These are phyloP conservation scores for Vairimorpha necatrix DNA, from an alignment of 371 early-diverging fungal species.

Conservation along the genomic window DNA sequence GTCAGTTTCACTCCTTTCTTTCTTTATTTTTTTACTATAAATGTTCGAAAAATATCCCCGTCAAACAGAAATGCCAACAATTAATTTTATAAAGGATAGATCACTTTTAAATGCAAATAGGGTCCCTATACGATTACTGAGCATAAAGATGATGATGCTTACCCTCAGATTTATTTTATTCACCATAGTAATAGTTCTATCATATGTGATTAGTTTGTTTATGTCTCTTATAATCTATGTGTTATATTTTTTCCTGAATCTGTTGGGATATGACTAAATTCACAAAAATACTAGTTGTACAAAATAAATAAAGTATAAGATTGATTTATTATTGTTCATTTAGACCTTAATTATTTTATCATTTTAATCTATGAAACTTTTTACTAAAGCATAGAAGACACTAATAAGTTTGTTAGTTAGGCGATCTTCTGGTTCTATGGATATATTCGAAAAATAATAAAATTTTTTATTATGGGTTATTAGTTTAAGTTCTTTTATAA, in stretches of 20 bases:
- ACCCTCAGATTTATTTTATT: background rate
- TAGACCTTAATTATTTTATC: too few relatives aligned
- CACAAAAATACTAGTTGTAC: too few relatives aligned
- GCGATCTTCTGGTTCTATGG: too few relatives aligned
- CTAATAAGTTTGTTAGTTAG: too few relatives aligned
- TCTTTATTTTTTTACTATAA: background rate
- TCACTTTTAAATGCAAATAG: background rate
- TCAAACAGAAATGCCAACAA: background rate
- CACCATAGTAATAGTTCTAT: background rate
- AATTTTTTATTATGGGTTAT: too few relatives aligned
- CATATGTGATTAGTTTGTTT: background rate
- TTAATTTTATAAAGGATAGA: background rate
- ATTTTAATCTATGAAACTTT: too few relatives aligned
- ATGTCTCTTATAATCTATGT: background rate
- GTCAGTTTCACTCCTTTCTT: background rate
- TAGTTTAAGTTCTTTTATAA: too few relatives aligned
- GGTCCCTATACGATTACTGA: background rate
- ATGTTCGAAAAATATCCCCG: background rate
- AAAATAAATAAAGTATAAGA: too few relatives aligned
- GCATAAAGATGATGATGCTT: background rate
- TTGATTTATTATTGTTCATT: too few relatives aligned
- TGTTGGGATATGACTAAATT: slow-evolving; percentile 3
- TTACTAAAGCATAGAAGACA: too few relatives aligned
- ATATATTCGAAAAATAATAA: too few relatives aligned
- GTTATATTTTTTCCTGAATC: background rate